Base-by-base conservation (phyloP, 176 grass and related monocot species). In the Cymbopogon citratus region DNA sequence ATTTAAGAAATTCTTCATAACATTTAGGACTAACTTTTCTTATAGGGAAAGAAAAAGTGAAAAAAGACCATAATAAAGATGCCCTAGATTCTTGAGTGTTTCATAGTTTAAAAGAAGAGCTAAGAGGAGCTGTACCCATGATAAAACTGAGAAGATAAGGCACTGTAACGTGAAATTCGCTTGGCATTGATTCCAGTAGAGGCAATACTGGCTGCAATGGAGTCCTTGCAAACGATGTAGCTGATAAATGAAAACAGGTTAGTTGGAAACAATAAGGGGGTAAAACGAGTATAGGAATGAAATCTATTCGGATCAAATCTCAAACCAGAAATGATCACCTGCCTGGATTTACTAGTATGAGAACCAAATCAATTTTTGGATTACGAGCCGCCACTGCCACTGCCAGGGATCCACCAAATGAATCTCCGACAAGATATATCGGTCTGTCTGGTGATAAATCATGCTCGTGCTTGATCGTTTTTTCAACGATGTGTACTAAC, bases 321-420 rank as follows among this genome's bases (percentile, higher is more conserved):
- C 12, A 71, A 81, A 84, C 23, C 64, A 78, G 6, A 59, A 92
- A 31, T 18, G 69, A 13, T 90, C 79, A 90, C 93, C 86, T 90
- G 84, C 95, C 95, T 98, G 95, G 95, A 86, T 98, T 98, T 66
- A 89, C 87, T 85, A 98, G 86, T 65, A 96, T 46, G 46, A 96
- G 93, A 63, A 92, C 78, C 73, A 92, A 80, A 69, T 96, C 93
- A 54, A 89, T 85, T 12, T 87, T 80, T 52, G 85, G 86, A 82
- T 96, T 96, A 52, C 73, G 73, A 91, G 93, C 90, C 73, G 93
- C 93, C 52, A 89, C 83, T 41, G 90, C 69, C 86, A 96, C 86
- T 45, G 93, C 90, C 63, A 96, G 63, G 69, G 90, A 96, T 82
- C 90, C 93, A 12, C 93, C 88, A 79, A 96, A 92, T 9, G 93